Base-by-base conservation (phyloP, 2,329 filamentous ascomycete genomes). In the Domatiomyces globalis region DNA sequence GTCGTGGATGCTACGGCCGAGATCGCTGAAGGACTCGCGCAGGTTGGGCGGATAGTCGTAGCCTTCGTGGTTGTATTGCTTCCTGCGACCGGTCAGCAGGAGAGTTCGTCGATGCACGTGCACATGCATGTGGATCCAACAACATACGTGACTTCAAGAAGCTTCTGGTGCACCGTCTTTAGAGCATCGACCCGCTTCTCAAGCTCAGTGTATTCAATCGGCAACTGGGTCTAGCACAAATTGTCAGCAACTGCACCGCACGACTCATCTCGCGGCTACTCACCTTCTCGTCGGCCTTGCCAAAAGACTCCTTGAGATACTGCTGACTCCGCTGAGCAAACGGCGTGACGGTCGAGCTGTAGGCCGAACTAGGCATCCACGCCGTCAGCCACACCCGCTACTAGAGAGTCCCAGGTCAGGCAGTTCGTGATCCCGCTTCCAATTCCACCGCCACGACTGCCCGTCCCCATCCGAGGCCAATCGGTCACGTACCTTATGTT, bases 151-250 rank as follows among this genome's bases (percentile, higher is more conserved):
- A 96, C 92, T 61, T 87, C 81, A 57, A 98, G 81, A 76, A 98
- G 86, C 76, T 94, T 95, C 73, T 94, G 87, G 71, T 98, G 92
- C 54, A 94, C 92, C 66, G 85, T 82, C 77, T 95, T 96, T 66
- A 98, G 76, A 54, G 92, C 92, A 80, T 98, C 92, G 64, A 96
- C 88, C 60, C 90, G 84, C 79, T 95, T 95, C 80, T 98, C 92
- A 56, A 98, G 84, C 71, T 96, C 89, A 67, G 95, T 86, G 71
- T 98, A 98, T 71, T 96, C 92, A 61, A 89, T 84, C 45, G 92
- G 92, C 44, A 98, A 86, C 73, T 96, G 85, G 58, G 92, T 98
- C 87, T 94, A 49, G 22, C 15, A 22, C 12, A 6, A 46, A 45
- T 49, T 55, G 50, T 58, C 49, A 57, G 53, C 49, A 33, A n/a